Evolutionary conservation across 2,329 filamentous ascomycete genomes (phyloP), one percentile per base, ranked within the genome.

Genomic region (Aureobasidium sp.): DNA sequence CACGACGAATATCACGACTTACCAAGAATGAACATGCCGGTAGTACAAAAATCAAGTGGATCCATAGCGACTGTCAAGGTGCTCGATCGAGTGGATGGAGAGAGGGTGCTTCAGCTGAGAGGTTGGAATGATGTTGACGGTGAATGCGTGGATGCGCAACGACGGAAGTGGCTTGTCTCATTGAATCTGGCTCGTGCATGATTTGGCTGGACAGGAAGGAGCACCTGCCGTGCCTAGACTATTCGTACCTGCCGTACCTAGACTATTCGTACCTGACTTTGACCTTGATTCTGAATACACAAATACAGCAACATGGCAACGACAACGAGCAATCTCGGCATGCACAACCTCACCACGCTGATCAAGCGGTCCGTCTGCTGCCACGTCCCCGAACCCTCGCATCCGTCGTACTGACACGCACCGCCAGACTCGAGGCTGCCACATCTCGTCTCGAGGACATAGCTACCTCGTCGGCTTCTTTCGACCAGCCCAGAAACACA

Each of bases 361-460:
- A 96, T 98, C 76, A 98, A 98, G 80, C 84, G 93, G 93, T 97
- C 80, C 63, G 81, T 73, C 53, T 42, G 32, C 29, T 17, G 19
- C 6, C 39, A 34, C 14, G 8, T 37, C 51, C 34, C 42, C 22
- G 22, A 40, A 25, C n/a, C 21, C 16, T 29, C 11, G 6, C 22
- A 45, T 27, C 16, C 45, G 17, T 30, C 16, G 60, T 68, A 64
- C 79, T 81, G 69, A 82, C 71, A 55, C 66, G 56, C 50, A 61
- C 71, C 59, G 59, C 61, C 68, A 98, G 93, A 74, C 86, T 98
- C 62, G 93, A 98, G 79, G 93, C 93, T 69, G 93, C 93, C 34
- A 98, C 93, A 49, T 93, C 90, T 59, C 85, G 93, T 55, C 82
- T 98, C 54, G 93, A 98, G 75, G 93, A 98, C 70, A 95, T 98